phyloP scores from a whole-genome alignment of 148 eudicot species.

The Tetragonia tetragonoides region DNA sequence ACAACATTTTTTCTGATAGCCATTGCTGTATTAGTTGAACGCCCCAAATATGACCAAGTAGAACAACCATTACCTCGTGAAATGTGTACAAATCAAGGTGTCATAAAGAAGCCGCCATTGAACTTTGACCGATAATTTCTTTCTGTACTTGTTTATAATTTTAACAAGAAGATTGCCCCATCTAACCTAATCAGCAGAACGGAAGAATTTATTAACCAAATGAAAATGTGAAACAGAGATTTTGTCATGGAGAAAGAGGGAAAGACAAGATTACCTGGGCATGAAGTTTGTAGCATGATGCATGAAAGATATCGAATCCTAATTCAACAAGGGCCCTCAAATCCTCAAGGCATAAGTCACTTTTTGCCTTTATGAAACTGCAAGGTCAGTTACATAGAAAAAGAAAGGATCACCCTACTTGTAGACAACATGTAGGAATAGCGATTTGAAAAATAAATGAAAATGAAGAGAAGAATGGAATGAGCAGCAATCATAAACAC shows the following conservation, averaged over 20 bases:
- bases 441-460: background rate
- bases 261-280: constrained; percentile 58
- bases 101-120: constrained; percentile 91
- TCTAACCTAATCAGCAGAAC: constrained; percentile 60
- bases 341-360: constrained; percentile 76
- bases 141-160: constrained; percentile 75
- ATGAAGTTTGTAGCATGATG: constrained; percentile 61
- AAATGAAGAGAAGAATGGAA: too few species aligned
- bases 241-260: constrained; percentile 7
- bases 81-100: constrained; percentile 74
- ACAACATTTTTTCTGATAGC: background rate
- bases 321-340: constrained; percentile 51
- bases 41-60: background rate
- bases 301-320: constrained; percentile 65
- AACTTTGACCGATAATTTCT: constrained; percentile 66
- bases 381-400: constrained; percentile 16
- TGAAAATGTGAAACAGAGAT: background rate
- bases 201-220: constrained; percentile 12
- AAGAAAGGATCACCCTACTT: background rate
- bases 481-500: too few species aligned
- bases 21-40: background rate
- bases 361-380: constrained; percentile 91
- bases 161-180: constrained; percentile 86
- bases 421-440: constrained; percentile 5
- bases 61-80: constrained; percentile 53